Evolutionary conservation across 805 yeast genomes (phyloP).

Genomic region (Osmozyma mogii): DNA sequence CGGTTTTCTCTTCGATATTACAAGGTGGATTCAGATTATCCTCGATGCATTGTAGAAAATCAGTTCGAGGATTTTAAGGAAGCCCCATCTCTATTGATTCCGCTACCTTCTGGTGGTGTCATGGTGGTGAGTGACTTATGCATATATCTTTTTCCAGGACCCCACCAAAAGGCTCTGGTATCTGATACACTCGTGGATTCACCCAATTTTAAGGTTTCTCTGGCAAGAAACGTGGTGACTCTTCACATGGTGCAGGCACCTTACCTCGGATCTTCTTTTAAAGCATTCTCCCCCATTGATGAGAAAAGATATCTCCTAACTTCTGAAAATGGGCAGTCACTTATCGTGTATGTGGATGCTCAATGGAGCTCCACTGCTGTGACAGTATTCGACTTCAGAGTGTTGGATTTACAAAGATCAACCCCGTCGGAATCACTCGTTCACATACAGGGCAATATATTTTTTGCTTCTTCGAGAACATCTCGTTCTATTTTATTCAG

Average conservation of each 20-base stretch:
- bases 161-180: background rate
- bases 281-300: slow-evolving; percentile 18
- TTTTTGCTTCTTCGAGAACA: slow-evolving; percentile 22
- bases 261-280: slow-evolving; percentile 1
- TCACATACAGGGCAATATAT: slow-evolving; percentile 18
- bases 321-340: slow-evolving; percentile 23
- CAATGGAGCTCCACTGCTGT: background rate
- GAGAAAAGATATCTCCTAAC: slow-evolving; percentile 18
- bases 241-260: slow-evolving; percentile 2
- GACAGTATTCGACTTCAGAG: slow-evolving; percentile 11
- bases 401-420: slow-evolving; percentile 20
- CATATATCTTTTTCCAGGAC: slow-evolving; percentile 21
- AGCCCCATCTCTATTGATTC: slow-evolving; percentile 21
- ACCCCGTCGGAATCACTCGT: slow-evolving; percentile 23
- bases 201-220: slow-evolving; percentile 6
- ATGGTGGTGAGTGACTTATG: slow-evolving; percentile 19
- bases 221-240: slow-evolving; percentile 6
- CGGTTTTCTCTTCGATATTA: slow-evolving; percentile 25
- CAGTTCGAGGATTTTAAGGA: slow-evolving; percentile 24
- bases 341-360: slow-evolving; percentile 14
- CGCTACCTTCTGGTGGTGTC: slow-evolving; percentile 17
- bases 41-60: slow-evolving; percentile 6
- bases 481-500: slow-evolving; percentile 26
- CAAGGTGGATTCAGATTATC: slow-evolving; percentile 6
- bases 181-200: slow-evolving; percentile 7